Evolutionary conservation across 2,329 filamentous ascomycete genomes (phyloP), one percentile per base, ranked within the genome.

Genomic region (Fusarium paranaense): DNA sequence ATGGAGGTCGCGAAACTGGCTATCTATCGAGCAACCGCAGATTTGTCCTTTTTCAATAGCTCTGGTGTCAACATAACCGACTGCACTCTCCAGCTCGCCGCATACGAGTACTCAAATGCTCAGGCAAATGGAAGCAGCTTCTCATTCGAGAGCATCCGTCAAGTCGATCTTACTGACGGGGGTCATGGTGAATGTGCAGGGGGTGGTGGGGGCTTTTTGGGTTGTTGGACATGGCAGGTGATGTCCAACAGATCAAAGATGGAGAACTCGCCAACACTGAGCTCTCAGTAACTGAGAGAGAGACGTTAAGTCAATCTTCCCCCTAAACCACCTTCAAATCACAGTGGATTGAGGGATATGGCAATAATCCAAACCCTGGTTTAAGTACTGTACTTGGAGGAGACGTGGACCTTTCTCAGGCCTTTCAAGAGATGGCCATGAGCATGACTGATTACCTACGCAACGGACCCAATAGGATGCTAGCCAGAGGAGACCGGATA

Each of bases 371-470:
- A 16, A 70, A 65, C 52, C 20, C 42, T 6, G 67, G 61, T 27
- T 27, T 72, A 14, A 66, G 62, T 27, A 45, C 64, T 9, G 64
- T 68, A 1, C 62, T 73, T 1, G 57, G 11, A 8, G 70, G 68
- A 2, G 52, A 63, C 7, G 70, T 73, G 38, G 58, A 68, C 2
- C 45, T 73, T 14, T 20, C 9, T 13, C 18, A 20, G 32, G 52
- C 52, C 0, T 68, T 73, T 27, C 30, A 63, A 6, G 52, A 35
- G 7, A 62, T 73, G 70, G 64, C 64, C 11, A 47, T 20, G 6
- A 63, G 64, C 40, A 73, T 73, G 67, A 66, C 64, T 18, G 62
- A 68, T 20, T 69, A 69, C 35, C 1, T 73, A 9, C 71, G 65
- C 20, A 14, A 54, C 10, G 64, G 70, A 5, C 58, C 61, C 1